Evolutionary conservation across 2,329 filamentous ascomycete genomes (phyloP), one percentile per base, ranked within the genome.

Genomic region (Diplocarpon rosae): DNA sequence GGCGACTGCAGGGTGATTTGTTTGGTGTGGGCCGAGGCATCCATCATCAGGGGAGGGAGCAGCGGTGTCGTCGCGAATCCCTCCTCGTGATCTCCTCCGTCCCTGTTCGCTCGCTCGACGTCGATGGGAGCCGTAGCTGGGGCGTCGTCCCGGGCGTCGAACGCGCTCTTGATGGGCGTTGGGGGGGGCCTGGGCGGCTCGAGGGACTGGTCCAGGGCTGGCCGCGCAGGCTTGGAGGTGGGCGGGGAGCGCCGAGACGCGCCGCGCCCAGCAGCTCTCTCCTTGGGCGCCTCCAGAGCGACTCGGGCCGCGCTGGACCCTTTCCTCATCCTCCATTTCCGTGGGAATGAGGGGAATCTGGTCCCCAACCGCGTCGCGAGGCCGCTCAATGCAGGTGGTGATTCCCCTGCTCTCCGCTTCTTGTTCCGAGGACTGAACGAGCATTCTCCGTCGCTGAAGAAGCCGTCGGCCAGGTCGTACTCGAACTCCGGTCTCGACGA

Each of bases 221-320:
- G 69, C 37, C 72, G 70, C 48, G 69, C 66, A 1, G 77, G 75
- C 29, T 73, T 72, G 10, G 85, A 86, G 42, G 85, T 69, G n/a
- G 83, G 89, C 1, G 85, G 88, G 1, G 86, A 84, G 42, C 84
- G 76, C 55, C 85, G 85, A 2, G 86, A 90, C 2, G 80, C 72
- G 7, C 79, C 73, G 39, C 75, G 70, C 1, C 80, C 83, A 32
- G 46, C 46, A 27, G 55, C 52, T 37, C 53, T 53, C 20, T 59
- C 55, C 42, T 52, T 43, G 36, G 51, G 55, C 4, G 39, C 16
- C 11, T 58, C 58, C 4, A 51, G 50, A 10, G 27, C 47, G n/a
- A 55, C 42, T 13, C 53, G 54, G 16, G 46, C 39, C 4, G 56
- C 48, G 35, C 46, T 59, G 57, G 65, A 52, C 43, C 57, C 57